Base-by-base conservation (phyloP, 805 yeast species). In the Tetrapisispora fleetii region DNA sequence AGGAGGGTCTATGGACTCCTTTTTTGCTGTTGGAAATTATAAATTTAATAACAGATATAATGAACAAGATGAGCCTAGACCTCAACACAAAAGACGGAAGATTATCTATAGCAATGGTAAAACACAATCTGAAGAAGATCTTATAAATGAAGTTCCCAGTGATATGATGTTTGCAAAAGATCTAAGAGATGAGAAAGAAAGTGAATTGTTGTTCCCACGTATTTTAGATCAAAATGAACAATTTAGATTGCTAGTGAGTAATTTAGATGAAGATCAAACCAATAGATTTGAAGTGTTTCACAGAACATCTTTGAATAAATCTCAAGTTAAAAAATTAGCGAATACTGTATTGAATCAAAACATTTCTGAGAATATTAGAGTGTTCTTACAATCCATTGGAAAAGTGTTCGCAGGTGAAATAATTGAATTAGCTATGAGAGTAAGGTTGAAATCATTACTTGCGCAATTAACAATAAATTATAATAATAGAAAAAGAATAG, bases 361-460 rank as follows among this genome's bases (percentile, higher is more conserved):
- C 42, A 80, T 89, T 11, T 81, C 91, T 1, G 85, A 78, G 50
- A 85, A 84, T 52, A 82, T 88, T 21, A 85, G 95, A 0, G 81
- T 86, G 47, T 81, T 88, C 9, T 65, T 90, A 43, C 85, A 91
- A 6, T 96, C 96, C 63, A 76, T 88, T 48, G 85, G 95, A 2
- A 90, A 90, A 62, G 85, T 87, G 56, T 82, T 86, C 62, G 76
- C 89, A n/a, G 95, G 96, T 13, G 97, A 90, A 57, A 76, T 90
- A 17, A 83, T 90, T 13, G 95, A 90, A 52, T 73, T 79, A 57
- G 95, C 96, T 0, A 74, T 82, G 52, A 83, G 79, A 46, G 79
- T 85, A 1, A 90, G 86, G 59, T 70, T 75, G 48, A 71, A 76
- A 49, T 77, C 78, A 61, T 46, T 57, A 66, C 71, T 57, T 72